Evolutionary conservation across 345 rosid species (phyloP).

Genomic region (Eucalyptus globulus): DNA sequence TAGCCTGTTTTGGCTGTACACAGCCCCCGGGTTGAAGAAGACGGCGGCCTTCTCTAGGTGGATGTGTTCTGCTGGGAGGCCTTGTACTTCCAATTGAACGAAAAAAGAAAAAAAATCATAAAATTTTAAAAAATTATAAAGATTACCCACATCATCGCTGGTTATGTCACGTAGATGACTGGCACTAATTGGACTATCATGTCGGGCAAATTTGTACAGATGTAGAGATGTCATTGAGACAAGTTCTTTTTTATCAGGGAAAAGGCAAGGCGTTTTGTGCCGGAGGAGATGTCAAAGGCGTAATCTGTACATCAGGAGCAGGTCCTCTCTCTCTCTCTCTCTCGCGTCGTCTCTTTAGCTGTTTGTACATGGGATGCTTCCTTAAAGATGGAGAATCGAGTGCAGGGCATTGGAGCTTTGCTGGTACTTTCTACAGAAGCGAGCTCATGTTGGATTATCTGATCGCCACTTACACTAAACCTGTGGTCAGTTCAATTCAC

Average conservation of each 20-base stretch:
- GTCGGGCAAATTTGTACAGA: neutral
- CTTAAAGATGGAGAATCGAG: neutral
- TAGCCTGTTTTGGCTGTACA: neutral
- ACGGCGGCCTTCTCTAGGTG: neutral
- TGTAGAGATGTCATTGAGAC: neutral
- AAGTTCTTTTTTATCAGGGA: neutral
- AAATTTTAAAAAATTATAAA: neutral
- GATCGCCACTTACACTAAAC: constrained; percentile 1
- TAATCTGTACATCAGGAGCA: neutral
- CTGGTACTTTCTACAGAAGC: neutral
- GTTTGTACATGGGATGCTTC: neutral
- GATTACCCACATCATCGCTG: too few species aligned
- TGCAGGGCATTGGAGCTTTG: constrained; percentile 7
- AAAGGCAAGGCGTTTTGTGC: neutral
- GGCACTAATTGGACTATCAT: too few species aligned
- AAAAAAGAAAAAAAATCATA: neutral
- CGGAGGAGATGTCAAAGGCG: neutral
- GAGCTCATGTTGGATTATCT: neutral
- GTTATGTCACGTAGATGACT: too few species aligned
- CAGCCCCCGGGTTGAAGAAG: neutral
- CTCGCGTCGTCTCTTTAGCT: neutral
- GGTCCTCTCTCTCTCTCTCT: neutral
- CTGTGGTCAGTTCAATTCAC: neutral
- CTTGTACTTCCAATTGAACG: neutral
- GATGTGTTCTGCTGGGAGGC: neutral